Evolutionary conservation across 2,329 filamentous ascomycete genomes (phyloP), one percentile per base, ranked within the genome.

Genomic region (Fusarium pseudocircinatum): DNA sequence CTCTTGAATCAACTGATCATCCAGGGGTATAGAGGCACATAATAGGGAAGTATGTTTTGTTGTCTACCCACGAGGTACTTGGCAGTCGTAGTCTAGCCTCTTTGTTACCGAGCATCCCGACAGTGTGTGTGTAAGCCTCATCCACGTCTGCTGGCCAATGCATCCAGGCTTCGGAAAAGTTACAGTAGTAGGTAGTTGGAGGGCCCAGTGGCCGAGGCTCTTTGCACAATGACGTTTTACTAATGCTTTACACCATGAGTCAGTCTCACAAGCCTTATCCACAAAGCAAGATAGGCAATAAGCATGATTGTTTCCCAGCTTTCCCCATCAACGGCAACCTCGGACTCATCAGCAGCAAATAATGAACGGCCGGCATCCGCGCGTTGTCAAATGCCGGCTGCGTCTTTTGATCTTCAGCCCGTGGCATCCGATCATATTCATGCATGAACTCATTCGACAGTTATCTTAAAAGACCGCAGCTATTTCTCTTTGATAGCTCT

Each of bases 361-460:
- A 57, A 32, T 42, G 32, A 59, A 32, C 44, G 46, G 46, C 63
- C 73, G 60, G 59, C 54, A 50, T 60, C 66, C 68, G 56, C 56
- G 37, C 39, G 46, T 26, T 46, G 42, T 63, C 47, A 61, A 69
- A 61, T 58, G 60, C 68, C 65, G 63, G 58, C 52, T 37, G 53
- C 54, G 68, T 53, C 54, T 43, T 70, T 63, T 59, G 65, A 67
- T 67, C 50, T 63, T 62, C 63, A 63, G 65, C 65, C 71, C 71
- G 73, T 74, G 72, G 71, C 73, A 67, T 70, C 73, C 63, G 69
- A 63, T 39, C 53, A 64, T 50, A 66, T 61, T 56, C 43, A 69
- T 71, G 65, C 67, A 63, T 32, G 18, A 50, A 44, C 46, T 44
- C 36, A 49, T 37, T 54, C 37, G 42, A 47, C 24, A 58, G 54